Conservation (phyloP, 2,329 filamentous ascomycete species). For the Geosmithia morbida region DNA sequence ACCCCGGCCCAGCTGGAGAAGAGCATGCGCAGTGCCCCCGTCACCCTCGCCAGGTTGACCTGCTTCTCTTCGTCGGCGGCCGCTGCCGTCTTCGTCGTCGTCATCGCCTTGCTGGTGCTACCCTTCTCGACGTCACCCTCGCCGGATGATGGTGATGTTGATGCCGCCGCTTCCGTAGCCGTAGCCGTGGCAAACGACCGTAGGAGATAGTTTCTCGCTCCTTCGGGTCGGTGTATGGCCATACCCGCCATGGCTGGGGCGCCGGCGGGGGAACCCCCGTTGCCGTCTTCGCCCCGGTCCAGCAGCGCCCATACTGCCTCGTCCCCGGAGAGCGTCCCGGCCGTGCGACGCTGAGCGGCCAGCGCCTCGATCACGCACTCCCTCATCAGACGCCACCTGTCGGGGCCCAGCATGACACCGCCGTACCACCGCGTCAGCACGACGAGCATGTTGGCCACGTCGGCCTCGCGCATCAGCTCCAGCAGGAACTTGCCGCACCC, state of each 20-base stretch:
- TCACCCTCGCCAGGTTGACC: constrained; percentile 51
- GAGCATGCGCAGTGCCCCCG: constrained; percentile 58
- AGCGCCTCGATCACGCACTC: constrained; percentile 40
- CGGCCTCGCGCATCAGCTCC: constrained; percentile 34
- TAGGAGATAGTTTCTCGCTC: constrained; percentile 43
- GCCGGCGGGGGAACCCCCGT: constrained; percentile 24
- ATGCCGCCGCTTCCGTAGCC: no score
- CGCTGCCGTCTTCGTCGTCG: constrained; percentile 33
- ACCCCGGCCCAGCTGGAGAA: constrained; percentile 61
- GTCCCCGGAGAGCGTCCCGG: constrained; percentile 15
- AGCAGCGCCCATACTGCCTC: constrained; percentile 48
- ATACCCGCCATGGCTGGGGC: constrained; percentile 42
- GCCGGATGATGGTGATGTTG: constrained; percentile 11
- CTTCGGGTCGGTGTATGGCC: constrained; percentile 61
- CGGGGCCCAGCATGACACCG: constrained; percentile 44
- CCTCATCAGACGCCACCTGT: constrained; percentile 49
- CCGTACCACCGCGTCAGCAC: constrained; percentile 50
- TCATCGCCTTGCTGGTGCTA: constrained; percentile 3
- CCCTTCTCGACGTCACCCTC: constrained; percentile 6
- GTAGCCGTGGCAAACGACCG: constrained; percentile 40
- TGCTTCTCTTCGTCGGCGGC: constrained; percentile 46
- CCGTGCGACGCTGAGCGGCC: constrained; percentile 27
- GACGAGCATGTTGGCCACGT: constrained; percentile 36
- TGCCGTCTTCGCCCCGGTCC: constrained; percentile 34
- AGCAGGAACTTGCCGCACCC: constrained; percentile 43